A percentile compares a stretch with the other conserved stretches of the same genome.
Conservation (phyloP, 768 basidiomycete species). For the Hygrophorus pudorinus region DNA sequence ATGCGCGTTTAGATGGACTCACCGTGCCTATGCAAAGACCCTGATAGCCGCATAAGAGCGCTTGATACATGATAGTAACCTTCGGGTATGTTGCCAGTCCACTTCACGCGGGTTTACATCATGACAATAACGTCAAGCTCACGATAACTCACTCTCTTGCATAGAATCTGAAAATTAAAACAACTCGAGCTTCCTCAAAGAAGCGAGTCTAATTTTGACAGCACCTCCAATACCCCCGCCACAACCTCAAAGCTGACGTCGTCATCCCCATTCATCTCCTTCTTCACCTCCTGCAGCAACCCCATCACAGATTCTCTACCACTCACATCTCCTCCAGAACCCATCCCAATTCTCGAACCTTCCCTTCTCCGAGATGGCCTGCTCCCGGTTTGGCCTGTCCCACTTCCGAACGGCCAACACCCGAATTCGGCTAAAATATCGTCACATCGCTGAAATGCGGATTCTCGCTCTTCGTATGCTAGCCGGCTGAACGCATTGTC, state of each 20-base stretch:
- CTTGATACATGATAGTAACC: too few species aligned
- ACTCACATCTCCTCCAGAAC: slow-evolving; percentile 35
- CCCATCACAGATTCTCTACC: slow-evolving; percentile 65
- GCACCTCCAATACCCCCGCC: slow-evolving; percentile 87
- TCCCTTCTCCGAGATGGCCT: slow-evolving; percentile 25
- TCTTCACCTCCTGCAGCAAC: slow-evolving; percentile 61
- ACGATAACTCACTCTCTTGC: too few species aligned
- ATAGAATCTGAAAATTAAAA: too few species aligned
- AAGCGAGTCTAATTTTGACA: slow-evolving; percentile 85
- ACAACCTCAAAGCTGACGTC: slow-evolving; percentile 87
- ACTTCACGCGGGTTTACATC: too few species aligned
- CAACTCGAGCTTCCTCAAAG: slow-evolving; percentile 35
- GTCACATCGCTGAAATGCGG: slow-evolving; percentile 87
- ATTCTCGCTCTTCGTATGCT: slow-evolving; percentile 88
- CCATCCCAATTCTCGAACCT: slow-evolving; percentile 43
- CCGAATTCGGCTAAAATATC: slow-evolving; percentile 90
- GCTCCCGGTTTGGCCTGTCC: slow-evolving; percentile 11
- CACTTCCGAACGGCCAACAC: slow-evolving; percentile 75
- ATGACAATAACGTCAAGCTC: too few species aligned
- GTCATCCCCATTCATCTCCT: slow-evolving; percentile 60
- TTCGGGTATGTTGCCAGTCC: too few species aligned
- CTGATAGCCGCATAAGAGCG: too few species aligned
- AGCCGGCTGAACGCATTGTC: slow-evolving; percentile 89
- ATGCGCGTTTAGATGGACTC: too few species aligned
- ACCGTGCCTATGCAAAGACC: too few species aligned